Conservation (phyloP, 2,329 filamentous ascomycete species). For the Zalaria obscura region DNA sequence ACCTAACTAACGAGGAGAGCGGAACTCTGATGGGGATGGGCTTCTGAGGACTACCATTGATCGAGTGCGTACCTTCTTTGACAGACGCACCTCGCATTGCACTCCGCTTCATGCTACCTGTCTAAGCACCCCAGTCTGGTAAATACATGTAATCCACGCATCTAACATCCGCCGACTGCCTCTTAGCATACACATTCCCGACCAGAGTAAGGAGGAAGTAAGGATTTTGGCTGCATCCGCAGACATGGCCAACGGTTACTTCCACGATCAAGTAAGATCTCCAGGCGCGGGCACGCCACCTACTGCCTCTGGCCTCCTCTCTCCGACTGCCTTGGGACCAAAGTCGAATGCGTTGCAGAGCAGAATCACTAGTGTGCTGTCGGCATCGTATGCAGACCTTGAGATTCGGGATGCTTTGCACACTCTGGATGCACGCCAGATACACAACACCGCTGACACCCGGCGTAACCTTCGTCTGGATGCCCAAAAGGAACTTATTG, state of each 20-base stretch:
- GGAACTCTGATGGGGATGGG: no score
- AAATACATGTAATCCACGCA: no score
- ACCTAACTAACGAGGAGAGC: no score
- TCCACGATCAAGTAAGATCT: conserved; percentile 1
- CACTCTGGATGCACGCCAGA: conserved; percentile 57
- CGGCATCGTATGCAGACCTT: conserved; percentile 80
- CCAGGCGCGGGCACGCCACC: conserved; percentile 1
- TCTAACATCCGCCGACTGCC: no score
- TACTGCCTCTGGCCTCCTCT: conserved; percentile 1
- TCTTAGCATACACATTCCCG: no score
- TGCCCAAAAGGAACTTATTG: conserved; percentile 81
- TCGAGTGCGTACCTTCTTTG: no score
- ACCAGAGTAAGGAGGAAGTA: no score
- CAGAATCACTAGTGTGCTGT: conserved; percentile 73
- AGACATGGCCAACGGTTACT: conserved; percentile 3
- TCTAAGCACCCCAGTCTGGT: no score
- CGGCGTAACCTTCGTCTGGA: conserved; percentile 68
- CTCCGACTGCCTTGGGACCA: neutral
- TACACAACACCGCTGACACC: conserved; percentile 63
- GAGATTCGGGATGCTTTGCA: conserved; percentile 78
- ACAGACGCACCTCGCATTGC: no score
- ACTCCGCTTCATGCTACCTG: no score
- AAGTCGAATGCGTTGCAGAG: conserved; percentile 57
- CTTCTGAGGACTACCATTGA: no score
- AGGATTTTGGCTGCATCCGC: neutral